Base-by-base conservation (phyloP, 1,284 basidiomycete genomes). In the Ustilago cynodontis region DNA sequence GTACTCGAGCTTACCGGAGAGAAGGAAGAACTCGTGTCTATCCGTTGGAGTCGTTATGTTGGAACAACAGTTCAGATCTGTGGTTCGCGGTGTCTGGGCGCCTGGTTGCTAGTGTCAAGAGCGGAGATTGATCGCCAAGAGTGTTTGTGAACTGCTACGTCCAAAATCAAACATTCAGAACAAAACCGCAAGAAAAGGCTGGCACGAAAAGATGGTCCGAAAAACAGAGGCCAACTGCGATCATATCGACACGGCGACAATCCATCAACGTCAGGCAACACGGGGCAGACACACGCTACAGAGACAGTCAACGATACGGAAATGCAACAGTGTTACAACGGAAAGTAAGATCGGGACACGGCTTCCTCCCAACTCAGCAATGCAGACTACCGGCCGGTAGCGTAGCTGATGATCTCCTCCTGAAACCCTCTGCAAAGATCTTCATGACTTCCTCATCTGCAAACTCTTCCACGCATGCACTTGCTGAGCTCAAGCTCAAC, bases 371-470 rank as follows among this genome's bases (percentile, higher is more conserved):
- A 22, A 14, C 26, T 43, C 41, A 49, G 47, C n/a, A 24, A 49
- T 26, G 24, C 24, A 22, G 49, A 11, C 3, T 59, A n/a, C 51
- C 58, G 58, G 58, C 58, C 58, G 58, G 26, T 28, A 59, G 52
- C 26, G 16, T 22, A 26, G 24, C 26, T 16, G 54, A 56, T 24
- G 59, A 58, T 8, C 59, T 39, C 22, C 66, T 33, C 26, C 51
- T 47, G n/a, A 71, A 71, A 8, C 63, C 59, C 20, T 71, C 63
- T 0, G 59, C 63, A 51, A 65, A 71, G 59, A 65, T 71, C 43
- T 59, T 49, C 50, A 57, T 54, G 37, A 71, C 68, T 22, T 45
- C 45, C 9, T 71, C 59, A 13, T 71, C 63, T 1, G 18, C 68
- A 47, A 45, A 65, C 4, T 26, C 31, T 14, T 49, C 59, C 16